Conservation (phyloP, 495 filamentous ascomycete species). For the Annulohypoxylon bovei region DNA sequence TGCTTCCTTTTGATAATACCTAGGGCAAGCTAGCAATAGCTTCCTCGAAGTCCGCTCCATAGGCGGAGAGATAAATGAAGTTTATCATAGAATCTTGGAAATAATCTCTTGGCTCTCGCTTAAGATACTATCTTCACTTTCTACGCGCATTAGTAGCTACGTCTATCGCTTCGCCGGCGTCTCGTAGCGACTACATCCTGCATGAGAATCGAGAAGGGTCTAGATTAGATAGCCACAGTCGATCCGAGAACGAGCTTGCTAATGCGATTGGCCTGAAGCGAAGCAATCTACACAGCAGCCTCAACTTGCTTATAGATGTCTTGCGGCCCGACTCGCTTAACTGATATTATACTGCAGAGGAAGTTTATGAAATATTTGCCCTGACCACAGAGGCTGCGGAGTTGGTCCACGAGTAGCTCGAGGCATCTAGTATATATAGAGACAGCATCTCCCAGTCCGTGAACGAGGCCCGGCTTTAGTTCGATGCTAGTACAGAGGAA, state of each 20-base stretch:
- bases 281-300: not conserved
- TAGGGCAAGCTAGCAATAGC: not conserved
- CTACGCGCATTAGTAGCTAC: not conserved
- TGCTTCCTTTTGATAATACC: not conserved
- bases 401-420: not conserved
- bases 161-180: not conserved
- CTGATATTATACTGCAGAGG: not conserved
- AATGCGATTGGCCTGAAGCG: not conserved
- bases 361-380: not conserved
- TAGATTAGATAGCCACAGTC: not conserved
- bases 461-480: not conserved
- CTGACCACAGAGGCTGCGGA: not conserved
- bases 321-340: slow-evolving; percentile 3
- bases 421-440: not conserved
- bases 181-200: not conserved
- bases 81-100: not conserved
- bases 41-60: not conserved
- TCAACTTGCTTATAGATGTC: not conserved
- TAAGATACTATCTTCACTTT: not conserved
- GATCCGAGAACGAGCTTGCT: not conserved
- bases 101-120: not conserved
- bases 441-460: not conserved
- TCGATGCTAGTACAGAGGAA: not conserved
- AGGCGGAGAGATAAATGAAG: not conserved
- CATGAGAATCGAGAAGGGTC: not conserved